Conservation (phyloP, 2,329 filamentous ascomycete genomes). For the Pseudonectria foliicola region DNA sequence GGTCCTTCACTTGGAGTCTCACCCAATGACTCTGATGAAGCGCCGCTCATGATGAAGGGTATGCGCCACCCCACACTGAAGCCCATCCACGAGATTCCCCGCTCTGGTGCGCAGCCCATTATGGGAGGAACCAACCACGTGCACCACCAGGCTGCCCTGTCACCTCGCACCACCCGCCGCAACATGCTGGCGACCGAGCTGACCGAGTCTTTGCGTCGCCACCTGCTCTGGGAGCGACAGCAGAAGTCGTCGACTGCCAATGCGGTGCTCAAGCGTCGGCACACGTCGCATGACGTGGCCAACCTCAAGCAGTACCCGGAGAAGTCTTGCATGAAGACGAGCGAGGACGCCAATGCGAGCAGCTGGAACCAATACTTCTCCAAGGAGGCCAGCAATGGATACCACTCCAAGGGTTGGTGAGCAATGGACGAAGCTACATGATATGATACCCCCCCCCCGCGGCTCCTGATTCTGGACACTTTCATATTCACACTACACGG, state of each 20-base stretch:
- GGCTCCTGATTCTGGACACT: slow-evolving; percentile 9
- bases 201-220: slow-evolving; percentile 83
- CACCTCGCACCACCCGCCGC: slow-evolving; percentile 81
- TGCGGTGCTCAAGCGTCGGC: slow-evolving; percentile 79
- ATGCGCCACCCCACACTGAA: slow-evolving; percentile 42
- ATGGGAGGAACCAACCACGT: slow-evolving; percentile 60
- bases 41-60: slow-evolving; percentile 58
- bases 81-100: slow-evolving; percentile 55
- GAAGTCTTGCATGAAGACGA: slow-evolving; percentile 51
- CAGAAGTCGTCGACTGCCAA: slow-evolving; percentile 88
- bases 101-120: slow-evolving; percentile 69
- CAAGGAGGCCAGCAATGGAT: slow-evolving; percentile 56
- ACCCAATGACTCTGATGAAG: slow-evolving; percentile 54
- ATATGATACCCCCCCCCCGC: slow-evolving; percentile 4
- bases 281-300: slow-evolving; percentile 85
- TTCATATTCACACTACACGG: slow-evolving; percentile 11
- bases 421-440: slow-evolving; percentile 5
- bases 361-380: slow-evolving; percentile 85
- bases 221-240: slow-evolving; percentile 90
- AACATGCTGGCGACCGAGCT: slow-evolving; percentile 96
- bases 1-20: slow-evolving; percentile 39
- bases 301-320: slow-evolving; percentile 80
- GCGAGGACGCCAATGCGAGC: slow-evolving; percentile 57
- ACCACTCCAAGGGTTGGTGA: slow-evolving; percentile 39
- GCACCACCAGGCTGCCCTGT: slow-evolving; percentile 67